Percentiles rank a stretch among this genome's conserved stretches.
Evolutionary conservation across 352 stramenopile genomes (phyloP).

Genomic region (Phytophthora pisi): DNA sequence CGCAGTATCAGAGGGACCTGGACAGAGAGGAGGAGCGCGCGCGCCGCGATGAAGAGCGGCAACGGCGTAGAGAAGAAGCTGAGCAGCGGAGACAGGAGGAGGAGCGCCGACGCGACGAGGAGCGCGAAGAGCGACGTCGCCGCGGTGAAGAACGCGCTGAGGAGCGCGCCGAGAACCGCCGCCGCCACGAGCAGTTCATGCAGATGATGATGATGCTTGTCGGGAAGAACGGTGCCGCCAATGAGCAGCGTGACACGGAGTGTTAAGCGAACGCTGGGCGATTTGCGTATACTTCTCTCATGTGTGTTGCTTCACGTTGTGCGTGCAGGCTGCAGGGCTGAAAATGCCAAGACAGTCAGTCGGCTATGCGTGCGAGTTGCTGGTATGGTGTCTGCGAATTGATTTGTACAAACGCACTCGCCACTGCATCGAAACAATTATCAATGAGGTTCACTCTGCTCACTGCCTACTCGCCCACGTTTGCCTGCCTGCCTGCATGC

Average conservation of each 20-base stretch:
- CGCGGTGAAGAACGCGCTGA: constrained; percentile 37
- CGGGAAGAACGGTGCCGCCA: constrained; percentile 21
- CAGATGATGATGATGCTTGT: constrained; percentile 47
- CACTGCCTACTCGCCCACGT: not conserved
- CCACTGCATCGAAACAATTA: constrained; percentile 68
- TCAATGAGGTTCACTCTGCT: constrained; percentile 31
- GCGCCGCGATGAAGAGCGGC: constrained; percentile 35
- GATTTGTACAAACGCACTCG: constrained; percentile 23
- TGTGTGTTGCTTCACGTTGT: constrained; percentile 19
- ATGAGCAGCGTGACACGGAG: constrained; percentile 24
- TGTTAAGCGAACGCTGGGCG: constrained; percentile 13
- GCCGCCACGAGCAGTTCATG: constrained; percentile 47
- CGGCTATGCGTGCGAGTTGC: constrained; percentile 20
- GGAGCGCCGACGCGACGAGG: constrained; percentile 42
- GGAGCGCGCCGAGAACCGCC: constrained; percentile 40
- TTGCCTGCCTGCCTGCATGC: no score
- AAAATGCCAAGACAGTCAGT: constrained; percentile 4
- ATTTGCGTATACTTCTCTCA: constrained; percentile 10
- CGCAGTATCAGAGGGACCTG: constrained; percentile 44
- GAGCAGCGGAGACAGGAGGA: constrained; percentile 41
- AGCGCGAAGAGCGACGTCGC: constrained; percentile 38
- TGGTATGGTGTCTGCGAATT: constrained; percentile 43
- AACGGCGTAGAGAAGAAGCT: constrained; percentile 31
- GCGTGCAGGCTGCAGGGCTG: constrained; percentile 13
- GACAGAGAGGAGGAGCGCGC: constrained; percentile 40